These are phyloP conservation scores for Zanthoxylum bungeanum DNA, from an alignment of 345 rosid genomes.

Conservation along the genomic window DNA sequence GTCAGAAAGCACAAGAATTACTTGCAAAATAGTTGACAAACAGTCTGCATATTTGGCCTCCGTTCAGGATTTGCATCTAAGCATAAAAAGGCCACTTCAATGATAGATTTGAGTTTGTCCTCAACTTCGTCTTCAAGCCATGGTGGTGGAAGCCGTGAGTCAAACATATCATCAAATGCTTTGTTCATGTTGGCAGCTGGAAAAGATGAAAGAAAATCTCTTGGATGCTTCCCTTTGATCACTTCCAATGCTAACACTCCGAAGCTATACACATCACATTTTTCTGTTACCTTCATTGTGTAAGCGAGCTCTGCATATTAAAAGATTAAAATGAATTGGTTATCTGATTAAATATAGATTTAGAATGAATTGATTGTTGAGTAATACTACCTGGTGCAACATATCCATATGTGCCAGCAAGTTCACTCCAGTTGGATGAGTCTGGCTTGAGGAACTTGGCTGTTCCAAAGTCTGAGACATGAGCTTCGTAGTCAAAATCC, in stretches of 20 bases:
- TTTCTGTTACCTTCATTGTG: neutral
- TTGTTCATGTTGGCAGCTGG: neutral
- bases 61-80: slow-evolving; percentile 24
- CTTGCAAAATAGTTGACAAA: neutral
- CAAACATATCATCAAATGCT: slow-evolving; percentile 7
- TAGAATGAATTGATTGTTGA: slow-evolving; percentile 15
- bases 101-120: neutral
- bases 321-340: too few relatives aligned
- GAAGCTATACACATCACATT: neutral
- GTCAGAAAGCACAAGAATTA: too few relatives aligned
- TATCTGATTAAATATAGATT: too few relatives aligned
- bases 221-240: slow-evolving; percentile 16
- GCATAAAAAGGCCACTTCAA: slow-evolving; percentile 24
- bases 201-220: neutral
- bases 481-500: slow-evolving; percentile 20
- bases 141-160: neutral
- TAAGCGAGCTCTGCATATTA: slow-evolving; percentile 23
- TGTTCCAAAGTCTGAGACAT: neutral
- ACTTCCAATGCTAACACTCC: neutral
- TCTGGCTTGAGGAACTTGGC: neutral
- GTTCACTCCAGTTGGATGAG: slow-evolving; percentile 12
- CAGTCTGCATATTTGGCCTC: slow-evolving; percentile 20
- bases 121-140: neutral
- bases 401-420: slow-evolving; percentile 24
- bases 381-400: slow-evolving; percentile 28